phyloP scores from a whole-genome alignment of 345 rosid genomes.

The Brassica napus region Da-Ae NC_063448.1:54759001-54759500 shows the following conservation, averaged over 20 bases:
- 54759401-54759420: background rate
- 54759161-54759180: too few relatives aligned
- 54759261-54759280: background rate
- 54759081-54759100: constrained; percentile 12
- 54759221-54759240: background rate
- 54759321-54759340: too few relatives aligned
- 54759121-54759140: background rate
- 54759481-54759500: background rate
- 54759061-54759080: constrained; percentile 11
- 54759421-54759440: background rate
- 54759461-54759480: background rate
- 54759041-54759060: constrained; percentile 15
- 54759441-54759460: background rate
- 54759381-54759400: too few relatives aligned
- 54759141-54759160: too few relatives aligned
- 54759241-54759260: background rate
- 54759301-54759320: too few relatives aligned
- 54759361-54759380: background rate
- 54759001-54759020: background rate
- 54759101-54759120: constrained; percentile 9
- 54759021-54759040: background rate
- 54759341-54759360: too few relatives aligned
- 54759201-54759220: background rate
- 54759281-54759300: too few relatives aligned
- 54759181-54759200: too few relatives aligned